A percentile compares a stretch with the other conserved stretches of the same genome.
phyloP scores from a whole-genome alignment of 352 stramenopile species.

The Phytophthora vignae region DNA sequence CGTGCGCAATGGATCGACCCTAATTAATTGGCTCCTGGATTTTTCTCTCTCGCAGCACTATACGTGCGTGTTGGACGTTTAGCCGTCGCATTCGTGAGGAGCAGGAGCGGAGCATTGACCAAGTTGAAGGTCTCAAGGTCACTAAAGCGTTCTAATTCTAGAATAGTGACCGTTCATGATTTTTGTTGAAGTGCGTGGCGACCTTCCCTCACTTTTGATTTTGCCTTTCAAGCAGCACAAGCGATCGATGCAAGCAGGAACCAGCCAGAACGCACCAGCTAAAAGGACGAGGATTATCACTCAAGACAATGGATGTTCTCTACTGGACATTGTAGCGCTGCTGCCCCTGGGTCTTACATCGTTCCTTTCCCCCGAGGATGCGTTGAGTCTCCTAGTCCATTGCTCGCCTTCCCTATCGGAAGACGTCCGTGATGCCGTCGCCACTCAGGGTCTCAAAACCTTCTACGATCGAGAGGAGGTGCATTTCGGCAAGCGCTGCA shows the following conservation, averaged over 20 bases:
- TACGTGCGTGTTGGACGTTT: too few species aligned
- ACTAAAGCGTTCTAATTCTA: slow-evolving; percentile 26
- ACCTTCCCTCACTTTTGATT: slow-evolving; percentile 23
- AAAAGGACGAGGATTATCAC: slow-evolving; percentile 3
- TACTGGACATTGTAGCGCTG: slow-evolving; percentile 30
- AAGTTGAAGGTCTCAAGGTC: neutral
- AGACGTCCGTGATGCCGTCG: slow-evolving; percentile 33
- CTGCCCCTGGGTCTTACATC: slow-evolving; percentile 17
- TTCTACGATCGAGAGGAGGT: slow-evolving; percentile 30
- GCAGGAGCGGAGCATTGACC: neutral
- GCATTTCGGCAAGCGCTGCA: slow-evolving; percentile 31
- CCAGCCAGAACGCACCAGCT: neutral
- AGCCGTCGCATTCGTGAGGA: neutral
- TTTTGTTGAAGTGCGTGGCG: slow-evolving; percentile 8
- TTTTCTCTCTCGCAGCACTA: too few species aligned
- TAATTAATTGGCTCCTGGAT: too few species aligned
- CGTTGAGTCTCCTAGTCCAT: slow-evolving; percentile 22
- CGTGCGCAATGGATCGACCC: too few species aligned
- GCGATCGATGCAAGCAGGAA: slow-evolving; percentile 5
- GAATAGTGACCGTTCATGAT: slow-evolving; percentile 20
- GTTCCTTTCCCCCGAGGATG: slow-evolving; percentile 36
- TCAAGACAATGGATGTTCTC: neutral
- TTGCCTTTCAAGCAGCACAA: neutral
- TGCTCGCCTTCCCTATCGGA: slow-evolving; percentile 25
- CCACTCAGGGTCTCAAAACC: slow-evolving; percentile 30